Percentiles rank a stretch among this genome's conserved stretches.
Conservation (phyloP, 305 asterid genomes). For the Petunia hybrid region DNA sequence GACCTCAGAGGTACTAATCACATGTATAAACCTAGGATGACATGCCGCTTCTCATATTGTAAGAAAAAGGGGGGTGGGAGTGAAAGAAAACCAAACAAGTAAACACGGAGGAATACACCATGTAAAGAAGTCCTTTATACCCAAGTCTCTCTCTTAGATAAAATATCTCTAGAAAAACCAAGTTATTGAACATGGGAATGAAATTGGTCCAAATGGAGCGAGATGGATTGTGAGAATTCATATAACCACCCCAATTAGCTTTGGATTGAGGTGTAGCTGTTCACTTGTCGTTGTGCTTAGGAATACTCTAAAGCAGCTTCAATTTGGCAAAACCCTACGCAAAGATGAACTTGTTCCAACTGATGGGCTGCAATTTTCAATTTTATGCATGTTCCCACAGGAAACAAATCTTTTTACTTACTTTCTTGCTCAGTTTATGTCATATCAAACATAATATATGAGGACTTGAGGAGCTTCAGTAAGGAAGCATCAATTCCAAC, state of each 20-base stretch:
- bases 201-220: neutral
- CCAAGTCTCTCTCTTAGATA: neutral
- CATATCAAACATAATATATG: conserved; percentile 3
- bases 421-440: conserved; percentile 20
- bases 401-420: neutral
- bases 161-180: conserved; percentile 8
- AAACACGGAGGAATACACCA: neutral
- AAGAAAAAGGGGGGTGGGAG: neutral
- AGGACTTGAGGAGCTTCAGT: neutral
- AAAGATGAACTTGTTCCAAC: neutral
- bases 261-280: neutral
- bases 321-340: neutral
- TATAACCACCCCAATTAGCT: neutral
- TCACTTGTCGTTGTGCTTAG: neutral
- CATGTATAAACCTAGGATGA: conserved; percentile 16
- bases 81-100: neutral
- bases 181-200: conserved; percentile 1
- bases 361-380: conserved; percentile 5
- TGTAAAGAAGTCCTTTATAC: neutral
- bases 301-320: conserved; percentile 21
- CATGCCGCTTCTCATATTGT: conserved; percentile 2
- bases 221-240: conserved; percentile 2
- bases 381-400: neutral
- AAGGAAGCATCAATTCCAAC: neutral
- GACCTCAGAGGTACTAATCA: conserved; percentile 18